Evolutionary conservation across 2,329 filamentous ascomycete genomes (phyloP).

Genomic region (Samsoniella hepiali): DNA sequence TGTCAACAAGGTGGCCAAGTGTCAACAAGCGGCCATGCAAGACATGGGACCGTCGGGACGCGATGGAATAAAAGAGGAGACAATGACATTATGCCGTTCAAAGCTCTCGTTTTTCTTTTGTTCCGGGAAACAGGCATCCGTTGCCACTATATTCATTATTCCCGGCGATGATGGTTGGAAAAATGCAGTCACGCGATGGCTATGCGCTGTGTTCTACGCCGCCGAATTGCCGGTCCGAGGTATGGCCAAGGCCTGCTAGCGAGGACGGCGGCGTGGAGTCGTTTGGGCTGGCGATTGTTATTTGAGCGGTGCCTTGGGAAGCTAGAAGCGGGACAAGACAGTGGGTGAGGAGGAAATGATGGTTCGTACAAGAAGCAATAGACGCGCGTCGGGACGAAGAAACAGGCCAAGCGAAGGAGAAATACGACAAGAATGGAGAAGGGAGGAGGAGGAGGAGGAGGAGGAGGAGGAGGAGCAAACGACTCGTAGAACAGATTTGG

Average conservation of each 20-base stretch:
- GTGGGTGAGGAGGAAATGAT: neutral
- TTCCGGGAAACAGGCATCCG: too few species aligned
- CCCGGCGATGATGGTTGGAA: neutral
- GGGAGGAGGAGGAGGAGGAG: neutral
- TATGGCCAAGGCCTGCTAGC: neutral
- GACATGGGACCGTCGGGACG: neutral
- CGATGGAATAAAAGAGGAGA: conserved; percentile 3
- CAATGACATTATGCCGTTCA: neutral
- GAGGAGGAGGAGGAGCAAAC: neutral
- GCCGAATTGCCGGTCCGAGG: neutral
- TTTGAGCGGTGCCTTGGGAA: neutral
- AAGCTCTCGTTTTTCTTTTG: neutral
- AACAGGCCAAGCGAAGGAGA: neutral
- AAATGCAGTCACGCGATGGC: too few species aligned
- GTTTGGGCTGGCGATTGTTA: neutral
- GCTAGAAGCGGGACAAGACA: neutral
- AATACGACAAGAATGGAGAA: neutral
- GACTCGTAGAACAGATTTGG: too few species aligned
- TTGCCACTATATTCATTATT: too few species aligned
- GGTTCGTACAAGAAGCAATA: neutral
- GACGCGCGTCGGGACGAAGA: neutral
- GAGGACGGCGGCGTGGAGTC: neutral
- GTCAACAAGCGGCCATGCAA: neutral
- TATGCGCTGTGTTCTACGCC: too few species aligned
- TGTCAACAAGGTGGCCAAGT: too few species aligned